Base-by-base conservation (phyloP, 139 green algal genomes). In the Micromonas pusilla region DNA sequence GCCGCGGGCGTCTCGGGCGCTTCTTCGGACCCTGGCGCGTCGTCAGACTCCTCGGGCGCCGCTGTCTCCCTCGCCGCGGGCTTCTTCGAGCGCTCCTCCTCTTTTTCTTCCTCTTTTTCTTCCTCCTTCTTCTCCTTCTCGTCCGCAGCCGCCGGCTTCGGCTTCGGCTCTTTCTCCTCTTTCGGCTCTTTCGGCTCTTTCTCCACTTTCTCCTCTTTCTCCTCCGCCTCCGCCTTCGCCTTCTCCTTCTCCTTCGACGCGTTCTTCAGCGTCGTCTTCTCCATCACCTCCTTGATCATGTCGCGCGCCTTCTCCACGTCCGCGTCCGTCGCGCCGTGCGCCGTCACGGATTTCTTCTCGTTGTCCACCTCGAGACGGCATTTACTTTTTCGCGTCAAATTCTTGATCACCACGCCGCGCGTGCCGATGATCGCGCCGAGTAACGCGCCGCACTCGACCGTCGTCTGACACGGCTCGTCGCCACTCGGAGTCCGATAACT, bases 351-450 rank as follows among this genome's bases (percentile, higher is more conserved):
- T 34, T 75, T 26, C 37, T 16, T 37, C 1, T 75, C 68, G 37
- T 39, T 23, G 37, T 75, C 37, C 2, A 62, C 68, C 2, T 75
- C 37, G 5, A 75, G 6, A n/a, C 19, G 28, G 37, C 37, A 63
- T 23, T 26, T 23, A 20, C 19, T 33, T 1, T 26, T 1, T 2
- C 68, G 26, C 30, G 26, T 31, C 21, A 75, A 38, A 3, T 23
- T 19, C 6, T 28, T 75, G 68, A 75, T 75, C 20, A 23, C 19
- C 21, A 21, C 1, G 16, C 68, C 68, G n/a, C 31, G 6, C 9
- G 26, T 60, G 23, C 68, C 68, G 37, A 75, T 63, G 68, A 75
- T 62, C 6, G 32, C 25, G 30, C 68, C 68, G 9, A 75, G 21
- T 23, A 39, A 21, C 25, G 34, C 68, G 30, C 26, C 4, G 65